Evolutionary conservation across 192 early-diverging fungal genomes (phyloP).

Genomic region (Podila minutissima): DNA sequence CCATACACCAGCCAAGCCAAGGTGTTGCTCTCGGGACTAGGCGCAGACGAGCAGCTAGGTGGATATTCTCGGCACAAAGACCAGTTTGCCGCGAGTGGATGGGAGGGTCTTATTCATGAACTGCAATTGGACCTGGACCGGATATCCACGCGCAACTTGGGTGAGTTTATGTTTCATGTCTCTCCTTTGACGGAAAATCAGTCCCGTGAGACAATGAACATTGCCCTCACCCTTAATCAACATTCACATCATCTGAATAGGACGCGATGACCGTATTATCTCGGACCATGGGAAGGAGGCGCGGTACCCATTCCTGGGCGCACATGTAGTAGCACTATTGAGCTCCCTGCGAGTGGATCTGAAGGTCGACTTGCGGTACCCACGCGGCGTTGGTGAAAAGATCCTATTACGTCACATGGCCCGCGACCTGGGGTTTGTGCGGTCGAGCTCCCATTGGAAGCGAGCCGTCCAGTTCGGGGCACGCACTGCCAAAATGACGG

Average conservation of each 20-base stretch:
- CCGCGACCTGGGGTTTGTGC: conserved; percentile 68
- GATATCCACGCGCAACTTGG: conserved; percentile 88
- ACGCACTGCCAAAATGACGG: conserved; percentile 93
- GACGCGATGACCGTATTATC: conserved; percentile 93
- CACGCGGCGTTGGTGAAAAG: conserved; percentile 90
- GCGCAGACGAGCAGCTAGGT: conserved; percentile 94
- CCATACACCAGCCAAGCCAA: conserved; percentile 73
- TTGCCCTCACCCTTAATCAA: neutral
- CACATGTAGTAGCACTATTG: conserved; percentile 73
- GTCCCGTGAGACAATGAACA: neutral
- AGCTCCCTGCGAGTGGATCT: conserved; percentile 75
- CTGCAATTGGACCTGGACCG: conserved; percentile 86
- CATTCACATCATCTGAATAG: conserved; percentile 26
- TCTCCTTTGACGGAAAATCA: neutral
- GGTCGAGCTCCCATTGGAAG: conserved; percentile 81
- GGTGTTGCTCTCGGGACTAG: conserved; percentile 88
- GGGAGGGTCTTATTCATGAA: conserved; percentile 75
- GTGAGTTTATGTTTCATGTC: conserved; percentile 23
- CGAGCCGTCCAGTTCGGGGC: conserved; percentile 99
- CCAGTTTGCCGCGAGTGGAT: conserved; percentile 71
- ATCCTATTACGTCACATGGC: conserved; percentile 83
- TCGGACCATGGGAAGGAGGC: conserved; percentile 88
- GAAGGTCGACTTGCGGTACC: conserved; percentile 86
- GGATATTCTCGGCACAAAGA: conserved; percentile 91
- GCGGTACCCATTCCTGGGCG: conserved; percentile 87